Evolutionary conservation across 2,329 filamentous ascomycete genomes (phyloP).

Genomic region (Achaetomium macrosporum): DNA sequence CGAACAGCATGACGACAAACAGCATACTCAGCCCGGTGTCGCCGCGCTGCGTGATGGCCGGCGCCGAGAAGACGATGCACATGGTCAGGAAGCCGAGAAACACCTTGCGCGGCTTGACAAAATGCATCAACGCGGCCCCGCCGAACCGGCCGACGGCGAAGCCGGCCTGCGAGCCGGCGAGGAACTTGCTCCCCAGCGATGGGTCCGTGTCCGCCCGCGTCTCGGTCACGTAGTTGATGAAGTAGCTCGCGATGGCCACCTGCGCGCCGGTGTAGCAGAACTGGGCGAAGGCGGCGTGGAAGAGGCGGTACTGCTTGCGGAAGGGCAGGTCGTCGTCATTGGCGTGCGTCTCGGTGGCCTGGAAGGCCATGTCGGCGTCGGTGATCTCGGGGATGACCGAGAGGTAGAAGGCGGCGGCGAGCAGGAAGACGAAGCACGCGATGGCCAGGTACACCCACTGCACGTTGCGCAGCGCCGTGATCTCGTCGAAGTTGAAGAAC

Average conservation of each 20-base stretch:
- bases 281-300: constrained; percentile 69
- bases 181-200: constrained; percentile 56
- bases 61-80: constrained; percentile 57
- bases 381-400: constrained; percentile 67
- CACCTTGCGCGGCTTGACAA: constrained; percentile 58
- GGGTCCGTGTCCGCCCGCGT: constrained; percentile 48
- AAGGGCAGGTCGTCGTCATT: constrained; percentile 56
- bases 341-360: constrained; percentile 49
- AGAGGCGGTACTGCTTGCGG: constrained; percentile 65
- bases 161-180: constrained; percentile 67
- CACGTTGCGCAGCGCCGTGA: constrained; percentile 56
- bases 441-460: constrained; percentile 75
- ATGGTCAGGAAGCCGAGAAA: constrained; percentile 60
- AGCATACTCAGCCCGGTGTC: constrained; percentile 54
- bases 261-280: constrained; percentile 76
- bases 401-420: constrained; percentile 62
- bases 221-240: constrained; percentile 67
- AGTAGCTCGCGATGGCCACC: constrained; percentile 59
- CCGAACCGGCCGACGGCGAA: constrained; percentile 69
- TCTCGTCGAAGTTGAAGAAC: constrained; percentile 60
- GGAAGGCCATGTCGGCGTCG: constrained; percentile 59
- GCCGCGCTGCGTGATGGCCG: constrained; percentile 42
- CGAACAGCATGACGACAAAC: constrained; percentile 69
- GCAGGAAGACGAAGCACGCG: constrained; percentile 61
- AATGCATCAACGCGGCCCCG: constrained; percentile 62